A percentile compares a stretch with the other conserved stretches of the same genome.
phyloP scores from a whole-genome alignment of 352 stramenopile species.

The Phytophthora aleatoria region DNA sequence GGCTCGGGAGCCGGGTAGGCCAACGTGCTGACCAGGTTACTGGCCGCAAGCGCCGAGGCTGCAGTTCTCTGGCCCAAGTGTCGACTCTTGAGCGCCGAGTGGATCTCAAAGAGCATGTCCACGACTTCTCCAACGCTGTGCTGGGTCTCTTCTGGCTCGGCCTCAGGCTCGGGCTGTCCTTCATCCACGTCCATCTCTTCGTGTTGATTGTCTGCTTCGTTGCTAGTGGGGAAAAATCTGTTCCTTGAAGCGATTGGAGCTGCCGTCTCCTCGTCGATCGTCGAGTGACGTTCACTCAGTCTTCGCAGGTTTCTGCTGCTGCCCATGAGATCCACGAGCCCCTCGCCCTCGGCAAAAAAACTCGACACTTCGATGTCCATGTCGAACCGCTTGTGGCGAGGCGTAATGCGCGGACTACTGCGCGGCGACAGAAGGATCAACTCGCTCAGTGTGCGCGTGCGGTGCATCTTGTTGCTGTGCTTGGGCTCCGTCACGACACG shows the following conservation, averaged over 20 bases:
- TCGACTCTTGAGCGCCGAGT: slow-evolving; percentile 78
- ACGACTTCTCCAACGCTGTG: slow-evolving; percentile 72
- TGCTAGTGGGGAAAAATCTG: slow-evolving; percentile 22
- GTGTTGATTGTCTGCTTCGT: slow-evolving; percentile 21
- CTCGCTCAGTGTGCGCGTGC: slow-evolving; percentile 76
- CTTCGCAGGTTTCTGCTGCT: slow-evolving; percentile 21
- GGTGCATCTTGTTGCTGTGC: slow-evolving; percentile 87
- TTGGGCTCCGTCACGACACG: slow-evolving; percentile 86
- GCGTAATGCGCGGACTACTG: slow-evolving; percentile 57
- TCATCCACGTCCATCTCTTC: slow-evolving; percentile 41
- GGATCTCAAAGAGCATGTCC: slow-evolving; percentile 87
- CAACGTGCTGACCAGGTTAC: slow-evolving; percentile 76
- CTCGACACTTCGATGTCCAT: slow-evolving; percentile 86
- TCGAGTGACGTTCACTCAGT: slow-evolving; percentile 41
- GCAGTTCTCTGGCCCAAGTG: slow-evolving; percentile 81
- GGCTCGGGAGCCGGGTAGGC: slow-evolving; percentile 56
- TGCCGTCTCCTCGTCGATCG: slow-evolving; percentile 27
- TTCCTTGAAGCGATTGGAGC: not conserved
- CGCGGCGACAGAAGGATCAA: slow-evolving; percentile 77
- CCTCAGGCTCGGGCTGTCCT: slow-evolving; percentile 33
- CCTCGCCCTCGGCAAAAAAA: slow-evolving; percentile 74
- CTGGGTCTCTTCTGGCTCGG: slow-evolving; percentile 25
- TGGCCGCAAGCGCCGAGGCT: slow-evolving; percentile 69
- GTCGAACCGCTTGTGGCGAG: slow-evolving; percentile 72
- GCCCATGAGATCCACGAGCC: slow-evolving; percentile 64